Conservation (phyloP, 1,139 yeast genomes). For the Magnusiomyces magnusii region DNA sequence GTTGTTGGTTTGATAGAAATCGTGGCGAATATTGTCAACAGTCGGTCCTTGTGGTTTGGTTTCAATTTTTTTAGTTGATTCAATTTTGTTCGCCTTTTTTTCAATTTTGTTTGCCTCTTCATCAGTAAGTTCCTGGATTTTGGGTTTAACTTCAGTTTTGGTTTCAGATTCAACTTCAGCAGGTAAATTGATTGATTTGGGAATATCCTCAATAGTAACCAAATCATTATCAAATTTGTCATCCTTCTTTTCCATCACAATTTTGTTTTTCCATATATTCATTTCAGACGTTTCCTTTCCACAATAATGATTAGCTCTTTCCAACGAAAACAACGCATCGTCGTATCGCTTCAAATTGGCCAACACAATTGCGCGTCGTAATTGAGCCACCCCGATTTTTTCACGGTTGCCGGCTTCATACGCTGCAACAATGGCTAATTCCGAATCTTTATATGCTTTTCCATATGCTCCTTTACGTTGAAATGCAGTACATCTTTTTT, state of each 20-base stretch:
- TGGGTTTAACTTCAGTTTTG: neutral
- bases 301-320: constrained; percentile 41
- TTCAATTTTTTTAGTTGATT: constrained; percentile 3
- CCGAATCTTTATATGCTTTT: constrained; percentile 46
- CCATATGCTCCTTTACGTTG: constrained; percentile 47
- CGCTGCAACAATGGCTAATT: constrained; percentile 51
- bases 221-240: constrained; percentile 13
- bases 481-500: constrained; percentile 41
- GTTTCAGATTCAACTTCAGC: neutral
- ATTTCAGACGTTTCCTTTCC: constrained; percentile 19
- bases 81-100: constrained; percentile 1
- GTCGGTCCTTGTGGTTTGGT: constrained; percentile 6
- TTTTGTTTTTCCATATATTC: constrained; percentile 22
- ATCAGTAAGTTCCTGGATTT: neutral
- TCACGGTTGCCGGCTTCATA: constrained; percentile 43
- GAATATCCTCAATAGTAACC: constrained; percentile 22
- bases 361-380: constrained; percentile 40
- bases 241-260: constrained; percentile 1
- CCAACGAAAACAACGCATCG: constrained; percentile 62
- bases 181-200: constrained; percentile 8
- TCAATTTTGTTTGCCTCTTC: neutral
- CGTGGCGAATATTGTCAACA: constrained; percentile 47
- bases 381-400: constrained; percentile 52
- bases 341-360: constrained; percentile 74
- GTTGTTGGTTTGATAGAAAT: constrained; percentile 67